Percentiles rank a stretch among this genome's conserved stretches.
Conservation (phyloP, 2,329 filamentous ascomycete species). For the Ilyonectria robusta region DNA sequence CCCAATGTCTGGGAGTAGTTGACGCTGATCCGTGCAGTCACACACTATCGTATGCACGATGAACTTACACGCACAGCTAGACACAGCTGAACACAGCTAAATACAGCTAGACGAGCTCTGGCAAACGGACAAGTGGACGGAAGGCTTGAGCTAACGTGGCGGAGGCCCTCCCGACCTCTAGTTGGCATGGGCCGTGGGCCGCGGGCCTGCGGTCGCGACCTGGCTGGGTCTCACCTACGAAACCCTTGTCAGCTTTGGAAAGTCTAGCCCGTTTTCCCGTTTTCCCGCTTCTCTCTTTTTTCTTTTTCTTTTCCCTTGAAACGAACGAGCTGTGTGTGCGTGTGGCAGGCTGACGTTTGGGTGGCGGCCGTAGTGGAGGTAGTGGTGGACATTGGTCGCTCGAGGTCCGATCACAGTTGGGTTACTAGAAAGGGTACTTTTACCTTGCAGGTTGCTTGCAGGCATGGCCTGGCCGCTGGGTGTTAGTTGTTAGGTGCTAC, state of each 20-base stretch:
- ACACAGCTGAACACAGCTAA: background rate
- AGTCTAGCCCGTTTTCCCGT: too few species aligned
- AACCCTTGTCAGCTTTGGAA: background rate
- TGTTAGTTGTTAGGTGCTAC: background rate
- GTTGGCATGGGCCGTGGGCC: background rate
- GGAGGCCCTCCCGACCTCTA: background rate
- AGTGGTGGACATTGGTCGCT: background rate
- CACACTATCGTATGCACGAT: background rate
- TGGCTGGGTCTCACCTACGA: background rate
- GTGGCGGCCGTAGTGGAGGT: slow-evolving; percentile 4
- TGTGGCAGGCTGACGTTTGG: slow-evolving; percentile 2
- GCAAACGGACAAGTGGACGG: background rate
- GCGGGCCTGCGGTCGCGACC: background rate
- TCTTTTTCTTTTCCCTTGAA: background rate
- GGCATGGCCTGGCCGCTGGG: background rate
- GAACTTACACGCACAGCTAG: background rate
- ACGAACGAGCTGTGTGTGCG: background rate
- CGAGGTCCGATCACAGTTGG: background rate
- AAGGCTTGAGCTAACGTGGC: background rate
- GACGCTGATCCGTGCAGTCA: background rate
- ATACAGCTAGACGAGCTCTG: background rate
- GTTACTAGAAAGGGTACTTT: background rate
- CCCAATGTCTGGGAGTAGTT: background rate
- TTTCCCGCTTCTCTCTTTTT: background rate
- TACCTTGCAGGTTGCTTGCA: background rate